Conservation (phyloP, 148 eudicot genomes). For the Limonium bicolor region DNA sequence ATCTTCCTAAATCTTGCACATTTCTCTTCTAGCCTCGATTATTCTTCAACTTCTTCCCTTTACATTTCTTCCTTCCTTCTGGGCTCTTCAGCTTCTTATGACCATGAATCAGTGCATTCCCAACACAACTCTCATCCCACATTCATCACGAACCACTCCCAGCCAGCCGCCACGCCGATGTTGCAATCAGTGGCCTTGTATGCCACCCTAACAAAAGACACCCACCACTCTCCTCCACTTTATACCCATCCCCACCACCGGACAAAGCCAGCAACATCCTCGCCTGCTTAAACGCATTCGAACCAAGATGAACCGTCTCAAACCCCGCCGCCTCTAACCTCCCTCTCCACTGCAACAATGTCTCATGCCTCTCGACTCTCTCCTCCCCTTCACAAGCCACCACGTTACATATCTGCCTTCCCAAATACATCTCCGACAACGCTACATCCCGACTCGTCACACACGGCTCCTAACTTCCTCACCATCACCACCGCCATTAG, state of each 20-base stretch:
- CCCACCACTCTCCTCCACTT: slow-evolving; percentile 75
- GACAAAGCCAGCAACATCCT: slow-evolving; percentile 54
- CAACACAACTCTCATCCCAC: too few relatives aligned
- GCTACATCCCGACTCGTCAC: slow-evolving; percentile 32
- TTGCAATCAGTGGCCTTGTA: slow-evolving; percentile 77
- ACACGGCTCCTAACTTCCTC: slow-evolving; percentile 1
- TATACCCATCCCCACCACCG: slow-evolving; percentile 77
- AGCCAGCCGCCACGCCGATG: slow-evolving; percentile 81
- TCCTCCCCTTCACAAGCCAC: slow-evolving; percentile 82
- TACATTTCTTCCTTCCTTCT: too few relatives aligned
- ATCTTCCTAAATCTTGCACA: too few relatives aligned
- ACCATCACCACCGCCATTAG: slow-evolving; percentile 13
- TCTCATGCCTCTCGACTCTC: slow-evolving; percentile 79
- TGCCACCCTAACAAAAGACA: slow-evolving; percentile 88
- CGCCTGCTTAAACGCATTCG: slow-evolving; percentile 78
- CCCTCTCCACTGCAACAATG: slow-evolving; percentile 51
- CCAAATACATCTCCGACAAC: slow-evolving; percentile 79
- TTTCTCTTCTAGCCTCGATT: too few relatives aligned
- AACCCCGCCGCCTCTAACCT: slow-evolving; percentile 53
- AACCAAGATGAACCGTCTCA: slow-evolving; percentile 61
- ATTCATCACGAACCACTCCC: not conserved
- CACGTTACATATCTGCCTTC: slow-evolving; percentile 81
- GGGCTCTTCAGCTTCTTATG: too few relatives aligned
- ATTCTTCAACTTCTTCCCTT: too few relatives aligned
- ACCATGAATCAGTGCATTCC: too few relatives aligned